phyloP scores from a whole-genome alignment of 306 rosid genomes.

The Casuarina equisetifolia region DNA sequence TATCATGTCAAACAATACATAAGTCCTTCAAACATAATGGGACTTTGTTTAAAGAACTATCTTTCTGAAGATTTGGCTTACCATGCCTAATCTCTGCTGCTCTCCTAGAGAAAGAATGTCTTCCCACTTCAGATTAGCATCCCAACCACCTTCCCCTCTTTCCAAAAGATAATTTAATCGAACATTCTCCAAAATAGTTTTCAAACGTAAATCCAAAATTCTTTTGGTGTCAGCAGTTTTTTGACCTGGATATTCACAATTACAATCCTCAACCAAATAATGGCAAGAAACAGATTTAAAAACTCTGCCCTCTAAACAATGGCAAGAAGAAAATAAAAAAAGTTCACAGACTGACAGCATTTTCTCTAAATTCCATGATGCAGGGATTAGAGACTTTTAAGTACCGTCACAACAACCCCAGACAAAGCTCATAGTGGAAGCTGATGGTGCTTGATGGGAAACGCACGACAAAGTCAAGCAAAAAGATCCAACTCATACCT shows the following conservation, averaged over 20 bases:
- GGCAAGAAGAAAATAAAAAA: conserved; percentile 22
- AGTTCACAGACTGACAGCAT: background rate
- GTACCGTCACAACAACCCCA: conserved; percentile 11
- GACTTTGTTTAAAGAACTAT: conserved; percentile 6
- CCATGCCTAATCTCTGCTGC: conserved; percentile 99
- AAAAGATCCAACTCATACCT: conserved; percentile 1
- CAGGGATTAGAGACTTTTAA: conserved; percentile 22
- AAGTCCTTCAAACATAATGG: background rate
- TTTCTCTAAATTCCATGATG: conserved; percentile 11
- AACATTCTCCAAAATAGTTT: conserved; percentile 77
- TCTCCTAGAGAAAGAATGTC: conserved; percentile 94
- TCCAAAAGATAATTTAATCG: conserved; percentile 91
- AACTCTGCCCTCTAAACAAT: conserved; percentile 7
- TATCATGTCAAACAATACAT: conserved; percentile 29
- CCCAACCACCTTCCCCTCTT: conserved; percentile 83
- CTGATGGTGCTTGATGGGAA: conserved; percentile 3
- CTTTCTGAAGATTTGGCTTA: conserved; percentile 31
- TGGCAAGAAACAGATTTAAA: conserved; percentile 2
- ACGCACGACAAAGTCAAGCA: conserved; percentile 24
- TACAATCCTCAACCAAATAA: conserved; percentile 31
- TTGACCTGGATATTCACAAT: conserved; percentile 49
- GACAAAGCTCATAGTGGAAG: conserved; percentile 17
- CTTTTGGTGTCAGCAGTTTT: conserved; percentile 32
- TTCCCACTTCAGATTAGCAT: conserved; percentile 89
- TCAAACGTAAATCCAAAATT: conserved; percentile 62